These are phyloP conservation scores for Phytophthora colocasiae DNA, from an alignment of 352 stramenopile species.

Conservation along the genomic window DNA sequence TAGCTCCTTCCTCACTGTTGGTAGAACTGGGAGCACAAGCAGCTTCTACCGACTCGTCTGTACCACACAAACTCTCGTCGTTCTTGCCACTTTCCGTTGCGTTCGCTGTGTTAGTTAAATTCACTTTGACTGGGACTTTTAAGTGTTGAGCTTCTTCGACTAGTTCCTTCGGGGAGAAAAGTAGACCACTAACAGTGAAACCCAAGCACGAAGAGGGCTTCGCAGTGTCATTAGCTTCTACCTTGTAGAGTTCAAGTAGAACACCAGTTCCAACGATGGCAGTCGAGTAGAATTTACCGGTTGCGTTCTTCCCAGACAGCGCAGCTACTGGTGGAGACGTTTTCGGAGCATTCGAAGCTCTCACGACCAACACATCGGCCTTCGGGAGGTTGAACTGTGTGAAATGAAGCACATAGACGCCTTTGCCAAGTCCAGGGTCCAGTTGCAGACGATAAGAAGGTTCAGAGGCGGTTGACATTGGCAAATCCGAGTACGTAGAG, in stretches of 20 bases:
- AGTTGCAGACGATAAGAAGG: constrained; percentile 57
- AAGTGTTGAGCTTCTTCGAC: constrained; percentile 29
- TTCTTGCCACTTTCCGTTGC: constrained; percentile 22
- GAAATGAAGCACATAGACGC: constrained; percentile 73
- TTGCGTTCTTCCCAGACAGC: constrained; percentile 58
- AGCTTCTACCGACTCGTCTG: constrained; percentile 75
- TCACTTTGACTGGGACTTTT: constrained; percentile 32
- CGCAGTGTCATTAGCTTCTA: constrained; percentile 7
- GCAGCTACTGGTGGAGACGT: constrained; percentile 20
- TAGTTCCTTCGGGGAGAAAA: constrained; percentile 50
- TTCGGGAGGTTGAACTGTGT: constrained; percentile 56
- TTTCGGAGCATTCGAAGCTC: constrained; percentile 30
- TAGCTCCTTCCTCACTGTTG: constrained; percentile 25
- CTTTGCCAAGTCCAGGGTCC: constrained; percentile 52
- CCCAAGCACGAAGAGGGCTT: constrained; percentile 41
- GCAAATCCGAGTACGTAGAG: constrained; percentile 59
- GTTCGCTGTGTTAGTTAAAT: constrained; percentile 22
- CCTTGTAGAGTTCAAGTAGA: constrained; percentile 54
- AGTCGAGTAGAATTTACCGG: constrained; percentile 59
- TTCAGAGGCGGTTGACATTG: constrained; percentile 8
- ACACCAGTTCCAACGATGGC: constrained; percentile 54
- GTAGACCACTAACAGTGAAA: constrained; percentile 58
- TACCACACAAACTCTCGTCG: constrained; percentile 74
- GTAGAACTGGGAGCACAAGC: constrained; percentile 52
- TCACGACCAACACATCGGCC: constrained; percentile 55